Evolutionary conservation across 2,329 filamentous ascomycete genomes (phyloP).

Genomic region (Aspergillus udagawae): DNA sequence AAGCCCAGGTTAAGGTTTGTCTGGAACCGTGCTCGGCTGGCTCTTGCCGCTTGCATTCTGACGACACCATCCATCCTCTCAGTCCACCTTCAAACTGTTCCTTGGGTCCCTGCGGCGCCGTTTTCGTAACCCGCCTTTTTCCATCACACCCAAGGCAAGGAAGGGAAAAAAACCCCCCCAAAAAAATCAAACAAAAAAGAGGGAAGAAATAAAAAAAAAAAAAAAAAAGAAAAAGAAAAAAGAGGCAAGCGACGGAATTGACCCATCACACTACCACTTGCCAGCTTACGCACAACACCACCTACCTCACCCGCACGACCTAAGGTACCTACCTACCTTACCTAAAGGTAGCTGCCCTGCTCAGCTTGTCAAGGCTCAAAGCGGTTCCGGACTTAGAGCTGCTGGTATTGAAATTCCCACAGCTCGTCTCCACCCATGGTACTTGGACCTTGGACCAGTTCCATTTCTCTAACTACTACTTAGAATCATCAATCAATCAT

Average conservation of each 20-base stretch:
- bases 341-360: background rate
- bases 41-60: slow-evolving; percentile 35
- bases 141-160: background rate
- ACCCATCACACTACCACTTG: background rate
- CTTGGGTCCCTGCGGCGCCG: slow-evolving; percentile 14
- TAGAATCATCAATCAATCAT: slow-evolving; percentile 18
- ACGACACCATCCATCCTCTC: slow-evolving; percentile 27
- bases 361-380: background rate
- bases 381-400: background rate
- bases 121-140: slow-evolving; percentile 22
- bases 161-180: background rate
- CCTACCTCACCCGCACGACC: slow-evolving; percentile 1
- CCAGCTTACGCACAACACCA: background rate
- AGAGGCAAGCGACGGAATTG: background rate
- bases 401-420: background rate
- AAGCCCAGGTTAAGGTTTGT: slow-evolving; percentile 24
- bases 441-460: slow-evolving; percentile 11
- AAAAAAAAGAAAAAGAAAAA: background rate
- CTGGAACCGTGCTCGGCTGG: slow-evolving; percentile 29
- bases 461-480: slow-evolving; percentile 8
- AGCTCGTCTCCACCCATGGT: slow-evolving; percentile 21
- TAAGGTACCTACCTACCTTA: background rate
- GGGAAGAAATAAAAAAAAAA: background rate
- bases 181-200: background rate
- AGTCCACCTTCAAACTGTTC: slow-evolving; percentile 2